A percentile compares a stretch with the other conserved stretches of the same genome.
Conservation (phyloP, 2,329 filamentous ascomycete species). For the Colletotrichum sp. region DNA sequence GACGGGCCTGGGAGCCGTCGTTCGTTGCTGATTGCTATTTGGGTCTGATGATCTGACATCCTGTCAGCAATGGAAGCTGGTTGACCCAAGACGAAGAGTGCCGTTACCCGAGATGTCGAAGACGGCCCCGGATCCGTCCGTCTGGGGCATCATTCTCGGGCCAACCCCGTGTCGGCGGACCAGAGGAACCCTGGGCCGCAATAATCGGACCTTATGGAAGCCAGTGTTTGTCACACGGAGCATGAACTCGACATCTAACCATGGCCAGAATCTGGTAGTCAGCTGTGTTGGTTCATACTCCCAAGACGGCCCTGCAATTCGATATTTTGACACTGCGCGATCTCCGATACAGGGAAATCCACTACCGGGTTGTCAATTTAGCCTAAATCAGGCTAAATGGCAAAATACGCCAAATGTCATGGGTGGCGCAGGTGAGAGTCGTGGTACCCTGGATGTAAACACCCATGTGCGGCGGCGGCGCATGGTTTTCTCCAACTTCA, state of each 20-base stretch:
- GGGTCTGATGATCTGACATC: neutral
- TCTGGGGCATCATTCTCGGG: neutral
- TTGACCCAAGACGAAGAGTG: neutral
- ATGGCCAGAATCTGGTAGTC: neutral
- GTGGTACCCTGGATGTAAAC: neutral
- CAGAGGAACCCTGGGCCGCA: neutral
- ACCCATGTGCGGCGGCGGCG: constrained; percentile 1
- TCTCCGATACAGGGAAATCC: neutral
- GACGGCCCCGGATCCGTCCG: neutral
- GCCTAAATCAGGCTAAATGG: constrained; percentile 18
- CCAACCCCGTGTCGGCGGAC: neutral
- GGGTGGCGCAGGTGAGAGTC: neutral
- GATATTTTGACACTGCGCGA: neutral
- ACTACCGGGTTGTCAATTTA: neutral
- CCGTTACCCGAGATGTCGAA: neutral
- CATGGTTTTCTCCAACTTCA: neutral
- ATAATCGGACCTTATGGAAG: neutral
- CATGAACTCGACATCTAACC: neutral
- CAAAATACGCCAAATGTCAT: neutral
- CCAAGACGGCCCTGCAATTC: neutral
- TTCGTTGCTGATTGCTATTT: neutral
- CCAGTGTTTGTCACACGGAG: neutral
- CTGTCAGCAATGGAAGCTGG: neutral
- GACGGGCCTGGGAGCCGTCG: neutral
- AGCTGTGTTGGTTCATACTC: neutral